Evolutionary conservation across 2,329 filamentous ascomycete genomes (phyloP).

Genomic region (Apiospora kogelbergensis): DNA sequence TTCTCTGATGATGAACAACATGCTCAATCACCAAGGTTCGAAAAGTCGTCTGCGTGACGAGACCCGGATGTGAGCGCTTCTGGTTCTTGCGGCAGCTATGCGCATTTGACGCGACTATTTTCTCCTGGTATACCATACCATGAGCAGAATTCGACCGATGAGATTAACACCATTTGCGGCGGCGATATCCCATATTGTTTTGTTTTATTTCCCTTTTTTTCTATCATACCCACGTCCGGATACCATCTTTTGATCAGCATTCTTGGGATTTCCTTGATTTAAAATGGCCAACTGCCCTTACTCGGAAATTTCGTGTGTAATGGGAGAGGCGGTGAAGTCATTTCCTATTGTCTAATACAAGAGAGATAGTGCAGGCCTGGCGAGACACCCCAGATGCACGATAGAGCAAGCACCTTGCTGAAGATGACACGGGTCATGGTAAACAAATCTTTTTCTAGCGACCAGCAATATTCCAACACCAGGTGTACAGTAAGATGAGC

Average conservation of each 20-base stretch:
- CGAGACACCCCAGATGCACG: not conserved
- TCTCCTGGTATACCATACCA: not conserved
- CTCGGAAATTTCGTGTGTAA: not conserved
- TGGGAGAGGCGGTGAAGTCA: not conserved
- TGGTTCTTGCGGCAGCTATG: not conserved
- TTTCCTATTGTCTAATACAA: not conserved
- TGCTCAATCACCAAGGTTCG: slow-evolving; percentile 49
- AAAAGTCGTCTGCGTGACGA: slow-evolving; percentile 57
- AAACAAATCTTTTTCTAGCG: not conserved
- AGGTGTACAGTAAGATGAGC: not conserved
- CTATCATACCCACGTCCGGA: not conserved
- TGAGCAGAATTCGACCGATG: not conserved
- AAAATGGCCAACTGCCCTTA: not conserved
- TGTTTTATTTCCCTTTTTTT: not conserved
- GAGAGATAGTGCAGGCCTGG: not conserved
- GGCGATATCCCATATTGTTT: not conserved
- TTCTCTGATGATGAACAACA: slow-evolving; percentile 54
- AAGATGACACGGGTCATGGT: not conserved
- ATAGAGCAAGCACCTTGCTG: not conserved
- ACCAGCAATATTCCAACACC: not conserved
- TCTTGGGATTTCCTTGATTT: not conserved
- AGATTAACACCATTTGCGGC: not conserved
- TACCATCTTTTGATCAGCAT: not conserved
- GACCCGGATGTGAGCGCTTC: slow-evolving; percentile 36
- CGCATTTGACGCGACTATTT: not conserved